These are phyloP conservation scores for Wickerhamiella alocasiicola DNA, from an alignment of 805 yeast species.

Conservation along the genomic window DNA sequence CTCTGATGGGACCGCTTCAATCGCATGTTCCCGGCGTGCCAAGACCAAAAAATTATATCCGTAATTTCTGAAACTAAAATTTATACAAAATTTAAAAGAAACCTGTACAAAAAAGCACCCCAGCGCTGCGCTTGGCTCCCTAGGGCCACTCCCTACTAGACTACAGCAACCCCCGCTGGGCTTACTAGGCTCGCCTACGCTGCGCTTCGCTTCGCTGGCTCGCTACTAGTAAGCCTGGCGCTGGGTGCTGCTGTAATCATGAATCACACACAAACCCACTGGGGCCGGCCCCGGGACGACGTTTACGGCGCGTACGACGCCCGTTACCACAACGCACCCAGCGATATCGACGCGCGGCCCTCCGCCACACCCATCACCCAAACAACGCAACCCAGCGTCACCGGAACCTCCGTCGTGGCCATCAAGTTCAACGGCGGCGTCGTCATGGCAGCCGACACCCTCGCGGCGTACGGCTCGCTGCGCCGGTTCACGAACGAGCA, in stretches of 20 bases:
- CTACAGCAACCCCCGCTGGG: too few relatives aligned
- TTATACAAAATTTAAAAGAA: too few relatives aligned
- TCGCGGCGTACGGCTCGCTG: slow-evolving; percentile 85
- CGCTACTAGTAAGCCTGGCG: background rate
- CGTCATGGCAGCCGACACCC: slow-evolving; percentile 86
- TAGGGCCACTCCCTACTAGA: too few relatives aligned
- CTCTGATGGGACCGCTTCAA: too few relatives aligned
- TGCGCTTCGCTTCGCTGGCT: too few relatives aligned
- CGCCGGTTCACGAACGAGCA: slow-evolving; percentile 77
- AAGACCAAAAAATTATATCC: too few relatives aligned
- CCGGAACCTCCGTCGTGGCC: slow-evolving; percentile 92
- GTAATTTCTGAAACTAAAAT: too few relatives aligned
- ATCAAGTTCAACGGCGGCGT: slow-evolving; percentile 84
- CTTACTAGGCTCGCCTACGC: too few relatives aligned
- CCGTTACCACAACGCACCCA: slow-evolving; percentile 38
- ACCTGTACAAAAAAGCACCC: too few relatives aligned
- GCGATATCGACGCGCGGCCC: slow-evolving; percentile 37
- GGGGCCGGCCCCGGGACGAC: slow-evolving; percentile 90
- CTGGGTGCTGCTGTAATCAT: slow-evolving; percentile 29
- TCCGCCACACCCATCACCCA: too few relatives aligned
- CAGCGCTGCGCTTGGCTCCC: too few relatives aligned
- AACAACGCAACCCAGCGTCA: slow-evolving; percentile 89
- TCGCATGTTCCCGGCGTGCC: too few relatives aligned
- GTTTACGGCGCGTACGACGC: slow-evolving; percentile 65
- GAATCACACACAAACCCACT: slow-evolving; percentile 89